Conservation (phyloP, 208 protist species). For the Acanthamoeba triangularis region DNA sequence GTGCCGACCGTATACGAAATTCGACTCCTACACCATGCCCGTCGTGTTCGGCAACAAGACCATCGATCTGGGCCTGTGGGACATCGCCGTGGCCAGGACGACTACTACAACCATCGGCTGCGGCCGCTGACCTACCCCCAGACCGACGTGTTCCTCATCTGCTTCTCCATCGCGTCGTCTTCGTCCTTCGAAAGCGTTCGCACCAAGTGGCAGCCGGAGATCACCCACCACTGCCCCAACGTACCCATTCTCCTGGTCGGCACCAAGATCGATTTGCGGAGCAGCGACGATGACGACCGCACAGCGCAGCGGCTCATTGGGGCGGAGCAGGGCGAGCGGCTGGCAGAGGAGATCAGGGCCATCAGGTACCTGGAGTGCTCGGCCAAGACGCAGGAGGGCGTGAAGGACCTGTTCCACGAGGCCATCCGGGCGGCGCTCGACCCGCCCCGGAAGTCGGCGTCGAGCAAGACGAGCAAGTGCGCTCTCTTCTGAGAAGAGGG, state of each 20-base stretch:
- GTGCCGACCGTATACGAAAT: too few species aligned
- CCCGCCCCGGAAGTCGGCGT: background rate
- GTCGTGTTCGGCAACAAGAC: background rate
- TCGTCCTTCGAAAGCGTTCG: background rate
- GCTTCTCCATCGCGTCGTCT: background rate
- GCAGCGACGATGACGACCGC: background rate
- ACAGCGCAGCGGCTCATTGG: background rate
- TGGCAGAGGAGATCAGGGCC: background rate
- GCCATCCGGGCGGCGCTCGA: background rate
- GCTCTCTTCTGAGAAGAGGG: too few species aligned
- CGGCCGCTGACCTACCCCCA: background rate
- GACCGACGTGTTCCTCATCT: constrained; percentile 22
- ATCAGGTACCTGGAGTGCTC: background rate
- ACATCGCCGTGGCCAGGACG: background rate
- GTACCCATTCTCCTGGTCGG: background rate
- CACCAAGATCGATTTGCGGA: background rate
- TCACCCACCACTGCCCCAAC: background rate
- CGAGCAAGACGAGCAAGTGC: too few species aligned
- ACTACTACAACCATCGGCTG: background rate
- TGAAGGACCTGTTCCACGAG: constrained; percentile 1
- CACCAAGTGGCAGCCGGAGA: background rate
- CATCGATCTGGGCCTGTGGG: background rate
- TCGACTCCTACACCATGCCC: too few species aligned
- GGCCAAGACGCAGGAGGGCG: background rate
- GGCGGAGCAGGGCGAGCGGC: background rate